These are phyloP conservation scores for Pyrenophora teres DNA, from an alignment of 2,329 filamentous ascomycete species.

Conservation along the genomic window DNA sequence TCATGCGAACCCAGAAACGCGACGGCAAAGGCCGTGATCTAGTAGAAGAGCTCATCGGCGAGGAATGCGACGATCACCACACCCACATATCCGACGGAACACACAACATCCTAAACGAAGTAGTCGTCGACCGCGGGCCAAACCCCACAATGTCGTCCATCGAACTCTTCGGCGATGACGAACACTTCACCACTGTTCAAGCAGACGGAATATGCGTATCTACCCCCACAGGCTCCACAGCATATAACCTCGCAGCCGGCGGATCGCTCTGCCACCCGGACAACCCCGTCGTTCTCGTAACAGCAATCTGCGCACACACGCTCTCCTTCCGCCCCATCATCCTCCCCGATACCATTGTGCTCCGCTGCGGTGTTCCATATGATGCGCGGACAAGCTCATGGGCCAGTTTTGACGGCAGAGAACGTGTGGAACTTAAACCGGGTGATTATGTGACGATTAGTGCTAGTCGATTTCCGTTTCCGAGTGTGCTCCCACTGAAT, in stretches of 20 bases:
- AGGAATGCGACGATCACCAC: conserved; percentile 79
- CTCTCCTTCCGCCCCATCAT: conserved; percentile 96
- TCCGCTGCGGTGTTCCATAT: conserved; percentile 93
- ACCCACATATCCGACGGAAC: conserved; percentile 85
- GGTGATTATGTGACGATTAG: conserved; percentile 87
- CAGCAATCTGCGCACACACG: conserved; percentile 92
- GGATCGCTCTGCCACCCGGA: conserved; percentile 94
- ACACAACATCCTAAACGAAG: conserved; percentile 91
- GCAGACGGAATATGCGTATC: conserved; percentile 93
- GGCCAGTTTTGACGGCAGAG: conserved; percentile 97
- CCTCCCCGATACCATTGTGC: conserved; percentile 90
- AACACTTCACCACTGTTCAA: conserved; percentile 91
- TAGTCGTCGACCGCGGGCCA: conserved; percentile 93
- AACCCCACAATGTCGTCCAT: conserved; percentile 92
- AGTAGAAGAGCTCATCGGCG: conserved; percentile 87
- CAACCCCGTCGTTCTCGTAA: conserved; percentile 93
- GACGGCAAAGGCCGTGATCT: conserved; percentile 54
- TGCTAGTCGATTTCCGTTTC: conserved; percentile 79
- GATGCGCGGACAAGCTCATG: conserved; percentile 86
- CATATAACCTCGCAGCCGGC: conserved; percentile 95
- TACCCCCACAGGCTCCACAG: conserved; percentile 91
- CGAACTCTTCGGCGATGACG: conserved; percentile 91
- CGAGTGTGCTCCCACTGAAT: conserved; percentile 72
- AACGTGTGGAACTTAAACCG: conserved; percentile 72
- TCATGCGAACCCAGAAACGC: conserved; percentile 75